A percentile compares a stretch with the other conserved stretches of the same genome.
Evolutionary conservation across 176 grass and related monocot genomes (phyloP).

Genomic region (Rhynchospora breviuscula): DNA sequence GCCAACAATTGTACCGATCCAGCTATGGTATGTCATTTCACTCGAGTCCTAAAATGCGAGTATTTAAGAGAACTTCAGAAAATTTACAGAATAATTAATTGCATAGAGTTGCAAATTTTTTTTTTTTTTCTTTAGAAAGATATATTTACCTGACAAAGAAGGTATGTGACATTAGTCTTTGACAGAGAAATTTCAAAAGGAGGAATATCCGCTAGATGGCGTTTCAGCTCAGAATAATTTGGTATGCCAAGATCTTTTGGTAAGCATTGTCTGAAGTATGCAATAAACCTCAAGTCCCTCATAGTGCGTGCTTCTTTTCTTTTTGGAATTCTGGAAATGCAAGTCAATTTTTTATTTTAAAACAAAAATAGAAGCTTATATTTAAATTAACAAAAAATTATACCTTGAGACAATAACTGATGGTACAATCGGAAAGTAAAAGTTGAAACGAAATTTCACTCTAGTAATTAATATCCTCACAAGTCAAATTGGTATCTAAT

Average conservation of each 20-base stretch:
- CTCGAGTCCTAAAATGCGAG: constrained; percentile 17
- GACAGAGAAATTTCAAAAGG: constrained; percentile 41
- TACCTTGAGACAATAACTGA: background rate
- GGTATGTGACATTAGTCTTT: constrained; percentile 47
- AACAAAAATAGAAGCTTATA: background rate
- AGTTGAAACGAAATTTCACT: background rate
- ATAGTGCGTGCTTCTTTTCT: constrained; percentile 62
- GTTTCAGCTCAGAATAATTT: constrained; percentile 32
- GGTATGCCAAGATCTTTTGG: constrained; percentile 45
- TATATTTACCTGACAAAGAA: constrained; percentile 39
- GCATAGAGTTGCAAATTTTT: background rate
- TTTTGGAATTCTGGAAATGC: constrained; percentile 21
- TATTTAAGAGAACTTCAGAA: background rate
- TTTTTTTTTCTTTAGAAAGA: background rate
- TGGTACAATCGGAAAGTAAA: background rate
- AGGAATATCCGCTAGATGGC: constrained; percentile 33
- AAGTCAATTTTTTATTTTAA: background rate
- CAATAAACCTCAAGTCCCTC: constrained; percentile 44
- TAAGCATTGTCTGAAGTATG: constrained; percentile 71
- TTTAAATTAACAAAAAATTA: background rate
- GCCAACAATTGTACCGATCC: constrained; percentile 49
- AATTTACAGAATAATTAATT: background rate
- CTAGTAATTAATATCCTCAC: background rate
- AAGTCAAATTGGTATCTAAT: background rate
- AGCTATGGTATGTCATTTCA: constrained; percentile 23